Percentiles rank a stretch among this genome's conserved stretches.
Conservation (phyloP, 495 filamentous ascomycete species). For the Recurvomyces mirabilis region DNA sequence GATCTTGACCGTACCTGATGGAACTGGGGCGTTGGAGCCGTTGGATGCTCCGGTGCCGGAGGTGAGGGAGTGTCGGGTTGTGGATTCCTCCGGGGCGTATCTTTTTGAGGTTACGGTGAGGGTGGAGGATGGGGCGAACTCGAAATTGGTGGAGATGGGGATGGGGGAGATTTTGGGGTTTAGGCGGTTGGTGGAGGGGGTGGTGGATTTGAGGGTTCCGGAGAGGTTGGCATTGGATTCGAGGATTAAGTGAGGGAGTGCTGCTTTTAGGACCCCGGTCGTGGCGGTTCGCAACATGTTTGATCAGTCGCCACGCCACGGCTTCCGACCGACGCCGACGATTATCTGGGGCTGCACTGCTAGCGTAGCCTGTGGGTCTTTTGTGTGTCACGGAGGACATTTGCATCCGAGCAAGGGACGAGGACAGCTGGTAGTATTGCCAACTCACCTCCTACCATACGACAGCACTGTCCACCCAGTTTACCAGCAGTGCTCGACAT, state of each 20-base stretch:
- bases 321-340: no score
- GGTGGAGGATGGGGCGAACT: conserved; percentile 30
- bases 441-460: no score
- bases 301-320: no score
- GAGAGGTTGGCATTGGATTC: conserved; percentile 58
- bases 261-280: no score
- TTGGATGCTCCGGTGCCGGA: conserved; percentile 4
- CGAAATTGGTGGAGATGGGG: conserved; percentile 39
- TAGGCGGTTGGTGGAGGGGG: conserved; percentile 51
- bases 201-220: conserved; percentile 50
- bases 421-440: no score
- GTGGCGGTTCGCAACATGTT: no score
- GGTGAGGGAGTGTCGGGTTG: conserved; percentile 22
- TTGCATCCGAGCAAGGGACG: no score
- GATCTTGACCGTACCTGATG: conserved; percentile 5
- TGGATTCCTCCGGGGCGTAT: conserved; percentile 31
- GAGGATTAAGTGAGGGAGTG: conserved; percentile 44
- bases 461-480: no score
- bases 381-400: no score
- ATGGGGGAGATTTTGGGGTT: conserved; percentile 49
- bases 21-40: conserved; percentile 6
- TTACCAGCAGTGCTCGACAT: no score
- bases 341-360: no score
- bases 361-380: no score
- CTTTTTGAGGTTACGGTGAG: conserved; percentile 34